Base-by-base conservation (phyloP, 805 yeast species). In the Barnettozyma sucrosica region DNA sequence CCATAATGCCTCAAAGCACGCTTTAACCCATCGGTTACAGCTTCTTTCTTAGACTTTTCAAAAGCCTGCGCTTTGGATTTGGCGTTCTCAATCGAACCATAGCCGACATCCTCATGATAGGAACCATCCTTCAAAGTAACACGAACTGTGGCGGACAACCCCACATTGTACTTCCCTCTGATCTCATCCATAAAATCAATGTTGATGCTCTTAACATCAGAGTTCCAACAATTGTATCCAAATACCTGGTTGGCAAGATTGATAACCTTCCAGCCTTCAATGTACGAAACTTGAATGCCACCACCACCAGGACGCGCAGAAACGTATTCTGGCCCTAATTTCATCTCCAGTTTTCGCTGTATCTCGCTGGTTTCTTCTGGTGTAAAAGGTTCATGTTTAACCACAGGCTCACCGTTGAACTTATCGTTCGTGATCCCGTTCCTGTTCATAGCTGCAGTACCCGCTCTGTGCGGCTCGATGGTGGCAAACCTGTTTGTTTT, bases 191-290 rank as follows among this genome's bases (percentile, higher is more conserved):
- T 68, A 55, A 76, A 86, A 61, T 86, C 95, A 16, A 85, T 83
- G 25, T 76, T 80, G 14, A 81, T 75, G 38, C 71, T 72, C 50
- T 78, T 77, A 5, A 86, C 75, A 56, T 85, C 92, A 0, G 89
- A 80, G 54, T 75, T 72, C 95, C 95, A 86, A 1, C 93, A 93
- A 58, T 85, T 81, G 56, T 83, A 85, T 0, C 95, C 95, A 71
- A 86, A 85, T 3, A 86, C 80, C 55, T 82, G 84, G 58, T 86
- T 86, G 13, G 95, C 95, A 41, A 86, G 64, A 58, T 83, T 83
- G 34, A 86, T 75, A 2, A 87, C 92, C 59, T 79, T 83, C 89
- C 92, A 85, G 1, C 95, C 95, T 64, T 85, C 93, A 36, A 86
- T 74, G 56, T 86, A 85, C 2, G 85, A 80, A 4, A 86, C 86